Conservation (phyloP, 2,329 filamentous ascomycete species). For the Dactylellina parvicollis region DNA sequence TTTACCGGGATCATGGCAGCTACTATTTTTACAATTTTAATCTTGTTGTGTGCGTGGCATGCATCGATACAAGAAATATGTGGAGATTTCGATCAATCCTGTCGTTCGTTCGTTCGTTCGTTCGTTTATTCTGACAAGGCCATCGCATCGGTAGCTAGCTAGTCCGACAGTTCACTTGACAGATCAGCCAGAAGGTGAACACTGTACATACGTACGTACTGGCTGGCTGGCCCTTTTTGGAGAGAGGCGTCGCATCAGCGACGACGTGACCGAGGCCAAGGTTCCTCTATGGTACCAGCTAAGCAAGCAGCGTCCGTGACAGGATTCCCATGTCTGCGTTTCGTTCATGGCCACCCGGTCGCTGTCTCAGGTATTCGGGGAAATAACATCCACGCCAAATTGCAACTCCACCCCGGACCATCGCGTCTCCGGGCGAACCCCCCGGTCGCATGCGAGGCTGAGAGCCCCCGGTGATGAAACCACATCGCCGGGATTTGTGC, state of each 20-base stretch:
- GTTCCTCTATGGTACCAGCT: slow-evolving; percentile 47
- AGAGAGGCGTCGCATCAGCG: slow-evolving; percentile 15
- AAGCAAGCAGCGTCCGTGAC: slow-evolving; percentile 48
- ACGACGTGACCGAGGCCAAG: slow-evolving; percentile 35
- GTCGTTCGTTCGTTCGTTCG: slow-evolving; percentile 27
- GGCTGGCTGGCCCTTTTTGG: not conserved
- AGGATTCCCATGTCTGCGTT: slow-evolving; percentile 44
- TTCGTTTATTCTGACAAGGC: slow-evolving; percentile 36
- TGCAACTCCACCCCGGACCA: not conserved
- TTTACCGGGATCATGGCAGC: slow-evolving; percentile 30
- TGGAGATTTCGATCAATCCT: slow-evolving; percentile 38
- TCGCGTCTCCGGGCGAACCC: not conserved
- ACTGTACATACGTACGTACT: too few relatives aligned
- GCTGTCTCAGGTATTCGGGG: slow-evolving; percentile 49
- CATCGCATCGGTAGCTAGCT: slow-evolving; percentile 25
- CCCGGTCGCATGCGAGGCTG: slow-evolving; percentile 12
- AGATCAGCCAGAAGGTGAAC: not conserved
- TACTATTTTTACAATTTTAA: slow-evolving; percentile 54
- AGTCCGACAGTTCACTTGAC: not conserved
- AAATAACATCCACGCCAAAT: slow-evolving; percentile 18
- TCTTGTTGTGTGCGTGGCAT: slow-evolving; percentile 49
- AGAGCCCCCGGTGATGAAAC: slow-evolving; percentile 34
- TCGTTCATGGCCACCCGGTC: slow-evolving; percentile 43
- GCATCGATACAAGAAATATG: slow-evolving; percentile 32
- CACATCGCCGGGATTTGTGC: slow-evolving; percentile 39